Conservation (phyloP, 495 filamentous ascomycete genomes). For the Chaetomium fimeti region DNA sequence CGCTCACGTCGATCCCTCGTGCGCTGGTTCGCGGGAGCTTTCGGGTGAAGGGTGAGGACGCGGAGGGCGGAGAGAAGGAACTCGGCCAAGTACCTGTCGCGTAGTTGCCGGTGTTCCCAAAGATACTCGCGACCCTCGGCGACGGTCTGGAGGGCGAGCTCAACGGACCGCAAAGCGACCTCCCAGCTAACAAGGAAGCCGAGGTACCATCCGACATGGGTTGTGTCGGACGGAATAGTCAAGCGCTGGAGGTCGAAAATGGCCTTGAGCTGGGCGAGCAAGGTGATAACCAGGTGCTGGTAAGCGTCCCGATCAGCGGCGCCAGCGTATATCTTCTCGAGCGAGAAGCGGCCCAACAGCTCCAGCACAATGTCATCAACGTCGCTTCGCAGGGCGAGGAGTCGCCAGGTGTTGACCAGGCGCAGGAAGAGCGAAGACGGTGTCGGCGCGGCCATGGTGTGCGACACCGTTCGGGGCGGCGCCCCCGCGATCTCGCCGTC, state of each 20-base stretch:
- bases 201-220: conserved; percentile 38
- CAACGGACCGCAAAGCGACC: conserved; percentile 37
- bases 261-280: conserved; percentile 31
- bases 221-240: conserved; percentile 35
- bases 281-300: conserved; percentile 33
- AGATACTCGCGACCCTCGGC: conserved; percentile 37
- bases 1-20: conserved; percentile 35
- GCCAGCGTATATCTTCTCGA: conserved; percentile 40
- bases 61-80: conserved; percentile 39
- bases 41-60: conserved; percentile 40
- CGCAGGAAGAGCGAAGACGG: conserved; percentile 40
- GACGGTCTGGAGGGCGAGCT: conserved; percentile 39
- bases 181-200: conserved; percentile 43
- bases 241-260: conserved; percentile 41
- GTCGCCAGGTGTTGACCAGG: conserved; percentile 34
- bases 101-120: conserved; percentile 33
- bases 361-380: conserved; percentile 41
- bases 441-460: conserved; percentile 33
- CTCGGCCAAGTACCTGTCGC: conserved; percentile 39
- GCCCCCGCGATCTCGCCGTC: not conserved
- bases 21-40: conserved; percentile 30
- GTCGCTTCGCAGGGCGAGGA: conserved; percentile 39
- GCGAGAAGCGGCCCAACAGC: conserved; percentile 40
- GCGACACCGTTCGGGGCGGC: conserved; percentile 12
- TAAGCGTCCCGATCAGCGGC: conserved; percentile 23